These are phyloP conservation scores for Alternaria gansuensis DNA, from an alignment of 2,329 filamentous ascomycete species.

Conservation along the genomic window DNA sequence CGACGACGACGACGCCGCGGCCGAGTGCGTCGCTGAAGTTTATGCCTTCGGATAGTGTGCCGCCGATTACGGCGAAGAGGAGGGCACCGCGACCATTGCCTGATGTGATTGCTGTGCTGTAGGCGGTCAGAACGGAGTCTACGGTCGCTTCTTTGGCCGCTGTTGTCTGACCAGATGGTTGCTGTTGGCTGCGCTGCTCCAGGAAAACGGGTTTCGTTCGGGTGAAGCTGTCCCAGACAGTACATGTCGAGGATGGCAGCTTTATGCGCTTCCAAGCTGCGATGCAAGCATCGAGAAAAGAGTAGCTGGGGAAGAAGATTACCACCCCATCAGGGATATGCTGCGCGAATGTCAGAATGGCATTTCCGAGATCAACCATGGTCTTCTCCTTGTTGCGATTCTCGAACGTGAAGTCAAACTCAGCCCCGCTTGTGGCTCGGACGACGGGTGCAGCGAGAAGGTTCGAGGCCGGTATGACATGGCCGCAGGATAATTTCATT, in stretches of 20 bases:
- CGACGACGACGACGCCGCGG: slow-evolving; percentile 88
- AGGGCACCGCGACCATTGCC: slow-evolving; percentile 71
- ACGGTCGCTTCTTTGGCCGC: slow-evolving; percentile 59
- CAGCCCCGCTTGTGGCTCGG: slow-evolving; percentile 57
- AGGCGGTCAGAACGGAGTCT: slow-evolving; percentile 77
- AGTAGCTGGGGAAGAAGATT: slow-evolving; percentile 94
- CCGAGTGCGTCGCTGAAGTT: slow-evolving; percentile 95
- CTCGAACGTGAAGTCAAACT: slow-evolving; percentile 89
- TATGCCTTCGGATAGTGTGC: slow-evolving; percentile 96
- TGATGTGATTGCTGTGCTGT: slow-evolving; percentile 70
- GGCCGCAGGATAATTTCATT: slow-evolving; percentile 87
- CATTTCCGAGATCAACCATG: slow-evolving; percentile 76
- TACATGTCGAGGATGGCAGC: slow-evolving; percentile 4
- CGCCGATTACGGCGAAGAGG: slow-evolving; percentile 89
- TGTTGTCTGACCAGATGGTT: slow-evolving; percentile 66
- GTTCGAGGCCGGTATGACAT: slow-evolving; percentile 86
- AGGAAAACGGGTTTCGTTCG: slow-evolving; percentile 64
- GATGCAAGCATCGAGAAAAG: slow-evolving; percentile 79
- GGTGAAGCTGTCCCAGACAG: slow-evolving; percentile 65
- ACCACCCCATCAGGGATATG: slow-evolving; percentile 88
- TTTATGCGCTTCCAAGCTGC: slow-evolving; percentile 52
- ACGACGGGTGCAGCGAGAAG: slow-evolving; percentile 79
- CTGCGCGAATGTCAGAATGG: slow-evolving; percentile 75
- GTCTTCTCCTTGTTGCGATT: slow-evolving; percentile 74
- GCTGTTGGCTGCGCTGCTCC: slow-evolving; percentile 46